phyloP scores from a whole-genome alignment of 495 filamentous ascomycete genomes.

The Letharia columbiana region DNA sequence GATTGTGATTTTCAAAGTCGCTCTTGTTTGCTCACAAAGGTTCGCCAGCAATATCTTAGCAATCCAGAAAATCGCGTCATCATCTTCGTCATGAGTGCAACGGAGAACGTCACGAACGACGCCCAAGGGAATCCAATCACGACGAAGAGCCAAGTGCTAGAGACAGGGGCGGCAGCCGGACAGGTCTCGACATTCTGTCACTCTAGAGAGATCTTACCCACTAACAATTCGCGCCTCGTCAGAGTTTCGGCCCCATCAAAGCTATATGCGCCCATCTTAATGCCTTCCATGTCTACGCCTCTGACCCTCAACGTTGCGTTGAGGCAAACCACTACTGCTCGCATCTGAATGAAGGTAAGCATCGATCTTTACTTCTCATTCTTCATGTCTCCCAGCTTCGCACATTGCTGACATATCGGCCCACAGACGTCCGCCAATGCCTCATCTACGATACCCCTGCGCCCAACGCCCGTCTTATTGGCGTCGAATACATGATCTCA shows the following conservation, averaged over 20 bases:
- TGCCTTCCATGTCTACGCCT: constrained; percentile 74
- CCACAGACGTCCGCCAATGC: constrained; percentile 63
- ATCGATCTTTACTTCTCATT: background rate
- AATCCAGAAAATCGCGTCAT: background rate
- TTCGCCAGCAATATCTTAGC: background rate
- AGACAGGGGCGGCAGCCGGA: constrained; percentile 52
- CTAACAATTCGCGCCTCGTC: background rate
- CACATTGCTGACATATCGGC: constrained; percentile 4
- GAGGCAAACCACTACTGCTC: constrained; percentile 83
- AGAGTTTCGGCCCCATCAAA: constrained; percentile 65
- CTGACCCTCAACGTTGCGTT: constrained; percentile 56
- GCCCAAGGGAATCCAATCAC: constrained; percentile 45
- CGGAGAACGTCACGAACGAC: constrained; percentile 28
- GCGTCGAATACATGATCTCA: constrained; percentile 90
- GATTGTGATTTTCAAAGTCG: no score
- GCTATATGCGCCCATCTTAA: constrained; percentile 77
- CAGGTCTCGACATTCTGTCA: constrained; percentile 34
- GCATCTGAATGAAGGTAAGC: constrained; percentile 58
- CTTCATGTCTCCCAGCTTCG: background rate
- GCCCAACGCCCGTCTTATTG: constrained; percentile 63
- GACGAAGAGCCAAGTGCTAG: constrained; percentile 51
- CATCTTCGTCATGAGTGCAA: constrained; percentile 18
- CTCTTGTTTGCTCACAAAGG: background rate
- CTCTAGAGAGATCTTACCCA: background rate
- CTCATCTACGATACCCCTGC: constrained; percentile 69